phyloP scores from a whole-genome alignment of 2,329 filamentous ascomycete species.

The Penicillium sp. region DNA sequence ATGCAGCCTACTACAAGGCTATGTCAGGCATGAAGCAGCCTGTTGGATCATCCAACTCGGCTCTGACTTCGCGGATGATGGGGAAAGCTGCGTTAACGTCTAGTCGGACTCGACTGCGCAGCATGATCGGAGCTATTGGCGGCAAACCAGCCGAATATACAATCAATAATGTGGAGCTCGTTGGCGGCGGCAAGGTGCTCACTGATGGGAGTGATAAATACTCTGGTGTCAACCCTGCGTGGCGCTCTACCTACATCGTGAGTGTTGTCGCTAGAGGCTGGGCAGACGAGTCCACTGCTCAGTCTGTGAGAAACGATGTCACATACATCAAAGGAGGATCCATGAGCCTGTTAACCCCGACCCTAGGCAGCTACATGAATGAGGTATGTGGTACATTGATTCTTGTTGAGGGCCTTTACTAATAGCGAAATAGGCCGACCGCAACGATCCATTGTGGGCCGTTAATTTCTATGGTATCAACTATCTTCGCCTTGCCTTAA shows the following conservation, averaged over 20 bases:
- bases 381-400: slow-evolving; percentile 21
- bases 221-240: slow-evolving; percentile 52
- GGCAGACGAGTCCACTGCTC: slow-evolving; percentile 12
- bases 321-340: slow-evolving; percentile 32
- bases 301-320: slow-evolving; percentile 29
- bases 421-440: slow-evolving; percentile 11
- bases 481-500: neutral
- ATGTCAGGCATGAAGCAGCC: neutral
- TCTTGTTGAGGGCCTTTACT: neutral
- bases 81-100: neutral
- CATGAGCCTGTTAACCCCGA: slow-evolving; percentile 32
- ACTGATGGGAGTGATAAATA: slow-evolving; percentile 34
- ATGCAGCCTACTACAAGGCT: neutral
- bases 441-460: slow-evolving; percentile 14
- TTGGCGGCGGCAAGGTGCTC: slow-evolving; percentile 31
- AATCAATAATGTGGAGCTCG: neutral
- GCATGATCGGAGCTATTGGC: neutral
- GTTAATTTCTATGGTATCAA: neutral
- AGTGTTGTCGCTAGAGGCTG: slow-evolving; percentile 28
- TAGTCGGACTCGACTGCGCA: neutral
- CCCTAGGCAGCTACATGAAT: slow-evolving; percentile 39
- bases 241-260: slow-evolving; percentile 46
- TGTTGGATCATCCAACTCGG: neutral
- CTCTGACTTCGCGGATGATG: neutral
- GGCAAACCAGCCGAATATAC: neutral